A percentile compares a stretch with the other conserved stretches of the same genome.
phyloP scores from a whole-genome alignment of 2,329 filamentous ascomycete species.

The Exophiala sp. region DNA sequence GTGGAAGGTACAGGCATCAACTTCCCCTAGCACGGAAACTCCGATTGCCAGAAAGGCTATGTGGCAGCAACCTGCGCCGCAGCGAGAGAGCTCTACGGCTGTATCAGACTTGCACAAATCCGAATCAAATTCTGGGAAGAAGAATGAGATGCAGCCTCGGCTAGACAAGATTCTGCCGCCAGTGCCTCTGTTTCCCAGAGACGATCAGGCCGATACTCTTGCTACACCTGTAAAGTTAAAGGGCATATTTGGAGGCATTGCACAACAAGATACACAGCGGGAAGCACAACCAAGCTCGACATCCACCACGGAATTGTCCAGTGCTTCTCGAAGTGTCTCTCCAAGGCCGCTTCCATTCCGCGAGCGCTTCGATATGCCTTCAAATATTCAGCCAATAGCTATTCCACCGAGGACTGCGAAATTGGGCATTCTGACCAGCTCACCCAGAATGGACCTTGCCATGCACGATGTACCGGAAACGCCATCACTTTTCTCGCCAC shows the following conservation, averaged over 20 bases:
- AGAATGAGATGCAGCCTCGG: constrained; percentile 1
- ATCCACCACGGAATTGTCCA: constrained; percentile 1
- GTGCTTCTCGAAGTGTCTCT: constrained; percentile 12
- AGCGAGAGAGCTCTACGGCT: constrained; percentile 1
- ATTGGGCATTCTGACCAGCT: constrained; percentile 21
- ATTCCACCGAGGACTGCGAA: constrained; percentile 28
- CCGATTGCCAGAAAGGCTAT: constrained; percentile 14
- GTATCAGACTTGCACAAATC: background rate
- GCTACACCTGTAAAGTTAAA: constrained; percentile 16
- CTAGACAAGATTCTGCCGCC: constrained; percentile 27
- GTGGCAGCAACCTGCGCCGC: constrained; percentile 1
- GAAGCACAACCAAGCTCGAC: background rate
- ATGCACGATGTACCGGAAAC: constrained; percentile 38
- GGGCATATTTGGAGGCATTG: constrained; percentile 12
- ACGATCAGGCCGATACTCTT: constrained; percentile 1
- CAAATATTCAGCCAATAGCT: constrained; percentile 13
- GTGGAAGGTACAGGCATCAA: constrained; percentile 18
- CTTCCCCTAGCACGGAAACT: constrained; percentile 11
- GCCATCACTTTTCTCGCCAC: constrained; percentile 43
- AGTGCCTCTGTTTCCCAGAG: constrained; percentile 25
- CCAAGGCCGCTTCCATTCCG: constrained; percentile 30
- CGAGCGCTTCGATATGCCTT: constrained; percentile 17
- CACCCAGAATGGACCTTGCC: constrained; percentile 37
- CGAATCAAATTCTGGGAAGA: background rate
- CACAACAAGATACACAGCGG: background rate